These are phyloP conservation scores for Oryza meridionalis DNA, from an alignment of 176 grass and related monocot genomes.

Conservation along the genomic window DNA sequence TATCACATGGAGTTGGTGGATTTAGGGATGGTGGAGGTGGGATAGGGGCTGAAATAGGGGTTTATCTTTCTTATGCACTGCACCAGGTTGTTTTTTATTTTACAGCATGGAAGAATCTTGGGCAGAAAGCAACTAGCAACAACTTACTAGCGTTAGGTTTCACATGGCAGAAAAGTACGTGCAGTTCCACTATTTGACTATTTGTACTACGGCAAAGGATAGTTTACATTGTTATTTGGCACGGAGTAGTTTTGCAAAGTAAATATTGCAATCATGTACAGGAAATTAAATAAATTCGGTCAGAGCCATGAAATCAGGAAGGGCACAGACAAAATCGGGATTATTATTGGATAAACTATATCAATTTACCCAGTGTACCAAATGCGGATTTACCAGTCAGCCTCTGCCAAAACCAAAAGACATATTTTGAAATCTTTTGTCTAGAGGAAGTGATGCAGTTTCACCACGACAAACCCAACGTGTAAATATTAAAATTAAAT, in stretches of 20 bases:
- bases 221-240: neutral
- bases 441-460: constrained; percentile 1
- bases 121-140: neutral
- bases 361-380: constrained; percentile 11
- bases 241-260: neutral
- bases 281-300: neutral
- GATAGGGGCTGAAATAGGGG: neutral
- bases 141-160: neutral
- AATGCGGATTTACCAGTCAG: neutral
- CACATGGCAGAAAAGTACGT: constrained; percentile 13
- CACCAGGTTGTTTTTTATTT: neutral
- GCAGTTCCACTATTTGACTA: neutral
- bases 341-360: neutral
- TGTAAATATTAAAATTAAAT: constrained; percentile 1
- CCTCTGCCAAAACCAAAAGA: neutral
- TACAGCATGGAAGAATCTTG: neutral
- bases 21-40: neutral
- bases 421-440: neutral
- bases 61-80: neutral
- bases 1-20: neutral
- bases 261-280: neutral
- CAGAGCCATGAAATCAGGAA: constrained; percentile 16
- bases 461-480: neutral
- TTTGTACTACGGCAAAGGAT: neutral
- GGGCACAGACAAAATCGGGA: neutral